phyloP scores from a whole-genome alignment of 768 basidiomycete genomes.

The Lactarius indigo region DNA sequence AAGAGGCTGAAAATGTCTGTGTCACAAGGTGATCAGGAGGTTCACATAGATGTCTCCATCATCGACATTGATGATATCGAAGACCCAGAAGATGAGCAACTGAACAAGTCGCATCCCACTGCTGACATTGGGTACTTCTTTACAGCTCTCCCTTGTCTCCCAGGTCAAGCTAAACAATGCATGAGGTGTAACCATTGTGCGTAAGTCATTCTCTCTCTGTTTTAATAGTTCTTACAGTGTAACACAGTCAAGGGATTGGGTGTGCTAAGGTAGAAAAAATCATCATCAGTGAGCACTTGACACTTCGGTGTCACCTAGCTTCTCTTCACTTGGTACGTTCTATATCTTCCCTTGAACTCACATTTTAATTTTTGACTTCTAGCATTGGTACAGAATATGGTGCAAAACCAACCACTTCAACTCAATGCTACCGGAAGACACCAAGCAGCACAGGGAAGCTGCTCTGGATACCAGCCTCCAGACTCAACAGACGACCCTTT shows the following conservation, averaged over 20 bases:
- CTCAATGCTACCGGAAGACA: neutral
- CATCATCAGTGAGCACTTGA: neutral
- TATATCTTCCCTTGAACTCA: neutral
- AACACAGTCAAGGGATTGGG: neutral
- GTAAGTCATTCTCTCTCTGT: no score
- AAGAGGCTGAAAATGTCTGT: no score
- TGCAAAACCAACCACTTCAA: neutral
- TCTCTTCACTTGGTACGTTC: neutral
- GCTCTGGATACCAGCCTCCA: neutral
- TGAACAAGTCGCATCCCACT: no score
- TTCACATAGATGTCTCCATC: no score
- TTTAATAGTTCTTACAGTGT: conserved; percentile 6
- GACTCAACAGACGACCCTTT: neutral
- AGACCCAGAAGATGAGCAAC: no score
- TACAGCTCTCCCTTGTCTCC: no score
- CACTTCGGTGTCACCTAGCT: neutral
- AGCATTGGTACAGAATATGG: neutral
- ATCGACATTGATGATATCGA: no score
- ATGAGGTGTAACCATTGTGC: no score
- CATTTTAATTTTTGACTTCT: neutral
- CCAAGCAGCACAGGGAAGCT: neutral
- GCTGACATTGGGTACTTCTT: no score
- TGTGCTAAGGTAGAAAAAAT: neutral
- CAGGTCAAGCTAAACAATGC: no score
- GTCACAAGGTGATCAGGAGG: no score